Evolutionary conservation across 1,139 yeast genomes (phyloP).

Genomic region (Lodderomyces pseudojiufengensis): DNA sequence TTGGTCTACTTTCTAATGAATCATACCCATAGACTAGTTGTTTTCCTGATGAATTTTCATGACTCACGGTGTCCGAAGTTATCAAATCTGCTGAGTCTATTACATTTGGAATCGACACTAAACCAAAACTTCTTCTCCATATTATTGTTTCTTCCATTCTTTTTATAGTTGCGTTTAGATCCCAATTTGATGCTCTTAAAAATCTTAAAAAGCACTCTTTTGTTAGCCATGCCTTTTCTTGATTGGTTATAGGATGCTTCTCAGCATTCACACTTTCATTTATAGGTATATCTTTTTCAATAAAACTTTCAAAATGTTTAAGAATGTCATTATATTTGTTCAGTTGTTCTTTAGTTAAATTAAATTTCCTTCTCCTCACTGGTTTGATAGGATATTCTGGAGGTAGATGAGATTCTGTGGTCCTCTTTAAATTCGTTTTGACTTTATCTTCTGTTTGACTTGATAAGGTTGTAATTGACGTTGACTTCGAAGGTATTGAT

Average conservation of each 20-base stretch:
- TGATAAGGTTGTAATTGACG: conserved; percentile 12
- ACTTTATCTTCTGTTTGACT: conserved; percentile 5
- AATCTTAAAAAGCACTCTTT: conserved; percentile 86
- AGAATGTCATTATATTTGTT: conserved; percentile 26
- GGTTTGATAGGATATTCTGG: conserved; percentile 41
- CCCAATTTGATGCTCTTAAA: conserved; percentile 90
- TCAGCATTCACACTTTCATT: conserved; percentile 20
- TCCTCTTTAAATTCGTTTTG: conserved; percentile 11
- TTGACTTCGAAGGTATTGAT: conserved; percentile 16
- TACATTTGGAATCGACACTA: conserved; percentile 51
- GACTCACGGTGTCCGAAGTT: conserved; percentile 59
- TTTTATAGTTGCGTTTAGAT: conserved; percentile 60
- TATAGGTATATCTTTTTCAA: conserved; percentile 22
- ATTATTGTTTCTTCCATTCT: conserved; percentile 73
- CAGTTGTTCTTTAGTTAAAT: conserved; percentile 28
- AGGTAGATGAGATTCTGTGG: conserved; percentile 36
- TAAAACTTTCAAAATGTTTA: conserved; percentile 21
- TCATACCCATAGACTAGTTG: conserved; percentile 87
- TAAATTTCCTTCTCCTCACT: conserved; percentile 26
- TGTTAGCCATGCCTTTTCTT: conserved; percentile 87
- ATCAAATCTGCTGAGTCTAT: conserved; percentile 42
- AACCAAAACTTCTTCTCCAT: conserved; percentile 94
- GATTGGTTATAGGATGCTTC: conserved; percentile 29
- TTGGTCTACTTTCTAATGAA: conserved; percentile 74
- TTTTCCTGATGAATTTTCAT: conserved; percentile 84